phyloP scores from a whole-genome alignment of 2,329 filamentous ascomycete genomes.

The Penicillium vulpinum region DNA sequence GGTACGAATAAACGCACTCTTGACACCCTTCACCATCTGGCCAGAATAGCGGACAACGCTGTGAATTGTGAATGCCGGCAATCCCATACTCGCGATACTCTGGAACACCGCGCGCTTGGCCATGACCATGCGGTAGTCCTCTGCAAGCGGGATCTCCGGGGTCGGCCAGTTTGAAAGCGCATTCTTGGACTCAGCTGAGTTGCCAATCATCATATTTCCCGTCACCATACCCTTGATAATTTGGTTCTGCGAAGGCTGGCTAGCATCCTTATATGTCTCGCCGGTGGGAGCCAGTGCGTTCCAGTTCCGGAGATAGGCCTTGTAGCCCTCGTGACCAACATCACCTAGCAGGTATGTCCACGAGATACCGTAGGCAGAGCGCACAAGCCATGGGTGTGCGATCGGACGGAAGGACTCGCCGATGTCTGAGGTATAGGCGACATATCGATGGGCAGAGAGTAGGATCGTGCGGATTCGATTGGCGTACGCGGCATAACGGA shows the following conservation, averaged over 20 bases:
- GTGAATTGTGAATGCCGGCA: constrained; percentile 92
- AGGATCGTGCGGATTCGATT: constrained; percentile 82
- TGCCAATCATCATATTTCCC: constrained; percentile 30
- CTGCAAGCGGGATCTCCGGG: constrained; percentile 66
- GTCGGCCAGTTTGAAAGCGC: constrained; percentile 41
- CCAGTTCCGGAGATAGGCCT: constrained; percentile 87
- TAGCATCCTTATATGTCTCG: constrained; percentile 47
- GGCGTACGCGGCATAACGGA: constrained; percentile 93
- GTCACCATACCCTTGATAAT: constrained; percentile 40
- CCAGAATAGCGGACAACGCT: constrained; percentile 89
- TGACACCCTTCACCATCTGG: constrained; percentile 75
- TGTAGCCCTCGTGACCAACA: constrained; percentile 90
- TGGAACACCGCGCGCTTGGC: constrained; percentile 89
- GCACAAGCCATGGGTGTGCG: constrained; percentile 79
- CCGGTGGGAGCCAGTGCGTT: constrained; percentile 67
- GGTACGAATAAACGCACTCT: constrained; percentile 73
- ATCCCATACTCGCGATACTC: constrained; percentile 83
- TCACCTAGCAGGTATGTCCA: constrained; percentile 93
- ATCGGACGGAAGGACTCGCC: constrained; percentile 94
- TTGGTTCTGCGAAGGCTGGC: constrained; percentile 31
- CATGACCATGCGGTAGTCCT: constrained; percentile 91
- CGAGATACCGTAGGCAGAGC: constrained; percentile 81
- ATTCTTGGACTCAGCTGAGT: constrained; percentile 18
- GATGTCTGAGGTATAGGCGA: constrained; percentile 95
- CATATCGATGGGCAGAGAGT: constrained; percentile 87